Evolutionary conservation across 192 early-diverging fungal species (phyloP), one percentile per base, ranked within the genome.

Genomic region (Backusella parvicylindrica): DNA sequence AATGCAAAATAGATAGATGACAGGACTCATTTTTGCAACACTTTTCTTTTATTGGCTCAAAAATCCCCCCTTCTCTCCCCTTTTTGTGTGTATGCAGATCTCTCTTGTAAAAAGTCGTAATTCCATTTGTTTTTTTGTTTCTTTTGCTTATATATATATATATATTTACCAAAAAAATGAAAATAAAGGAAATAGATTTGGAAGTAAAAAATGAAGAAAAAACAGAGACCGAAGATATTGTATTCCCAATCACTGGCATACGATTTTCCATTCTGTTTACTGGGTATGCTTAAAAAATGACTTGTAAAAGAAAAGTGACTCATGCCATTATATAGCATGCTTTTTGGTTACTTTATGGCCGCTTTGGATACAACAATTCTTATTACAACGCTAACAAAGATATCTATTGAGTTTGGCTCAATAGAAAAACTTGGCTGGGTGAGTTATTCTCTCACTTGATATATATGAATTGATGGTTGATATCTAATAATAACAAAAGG

Each of bases 311-410:
- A n/a, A n/a, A n/a, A n/a, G n/a, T n/a, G n/a, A n/a, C n/a, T n/a
- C n/a, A n/a, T n/a, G n/a, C n/a, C n/a, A n/a, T n/a, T n/a, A n/a
- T 6, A 8, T 8, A 85, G 88, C 0, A 81, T 95, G 43, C 82
- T 84, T 2, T 70, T 94, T 13, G 86, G 86, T 4, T 85, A 92
- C 73, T 92, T 95, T 70, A 87, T 95, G 36, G 91, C 90, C 0
- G 87, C 91, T 23, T 76, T 94, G 5, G 95, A 96, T 72, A 91
- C 91, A 68, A 96, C 93, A 0, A 95, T 98, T 68, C 88, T 98
- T 36, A 87, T 92, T 3, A 94, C 94, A 0, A 88, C 93, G 1
- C 83, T 94, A 47, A 81, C 86, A 16, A 81, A 73, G 0, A 96
- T 98, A 70, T 88, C 89, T 21, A 71, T 79, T 31, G 90, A 95